phyloP scores from a whole-genome alignment of 23 red algal genomes.

The Gracilariopsis chorda region DNA sequence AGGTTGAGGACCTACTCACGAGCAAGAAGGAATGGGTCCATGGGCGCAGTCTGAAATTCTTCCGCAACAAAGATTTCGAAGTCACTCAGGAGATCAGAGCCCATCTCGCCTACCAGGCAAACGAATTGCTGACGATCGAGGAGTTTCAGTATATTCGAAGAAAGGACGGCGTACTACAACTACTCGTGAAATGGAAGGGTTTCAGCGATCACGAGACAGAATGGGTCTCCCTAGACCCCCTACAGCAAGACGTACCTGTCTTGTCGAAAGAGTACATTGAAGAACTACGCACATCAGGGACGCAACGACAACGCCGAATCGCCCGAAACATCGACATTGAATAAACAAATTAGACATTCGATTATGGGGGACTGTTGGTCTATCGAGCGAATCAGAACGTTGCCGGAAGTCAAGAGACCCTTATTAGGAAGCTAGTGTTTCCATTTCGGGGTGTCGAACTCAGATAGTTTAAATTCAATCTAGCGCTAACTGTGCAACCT shows the following conservation, averaged over 20 bases:
- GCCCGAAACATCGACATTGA: no score
- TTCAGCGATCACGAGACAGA: conserved; percentile 1
- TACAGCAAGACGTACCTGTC: not conserved
- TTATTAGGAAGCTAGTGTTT: no score
- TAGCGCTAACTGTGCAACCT: no score
- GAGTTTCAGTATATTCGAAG: not conserved
- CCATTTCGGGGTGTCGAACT: no score
- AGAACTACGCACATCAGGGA: not conserved
- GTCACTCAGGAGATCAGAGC: not conserved
- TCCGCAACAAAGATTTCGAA: not conserved
- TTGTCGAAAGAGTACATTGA: not conserved
- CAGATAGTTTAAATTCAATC: no score
- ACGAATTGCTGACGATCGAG: not conserved
- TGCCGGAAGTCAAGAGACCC: no score
- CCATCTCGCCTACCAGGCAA: not conserved
- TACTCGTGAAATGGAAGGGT: not conserved
- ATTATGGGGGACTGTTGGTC: not conserved
- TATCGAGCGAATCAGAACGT: no score
- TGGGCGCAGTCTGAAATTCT: not conserved
- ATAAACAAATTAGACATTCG: not conserved
- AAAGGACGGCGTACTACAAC: not conserved
- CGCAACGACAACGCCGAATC: not conserved
- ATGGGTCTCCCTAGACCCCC: not conserved
- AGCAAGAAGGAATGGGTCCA: not conserved
- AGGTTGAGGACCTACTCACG: not conserved